Conservation (phyloP, 140 eudicot genomes). For the Cichorium intybus region DNA sequence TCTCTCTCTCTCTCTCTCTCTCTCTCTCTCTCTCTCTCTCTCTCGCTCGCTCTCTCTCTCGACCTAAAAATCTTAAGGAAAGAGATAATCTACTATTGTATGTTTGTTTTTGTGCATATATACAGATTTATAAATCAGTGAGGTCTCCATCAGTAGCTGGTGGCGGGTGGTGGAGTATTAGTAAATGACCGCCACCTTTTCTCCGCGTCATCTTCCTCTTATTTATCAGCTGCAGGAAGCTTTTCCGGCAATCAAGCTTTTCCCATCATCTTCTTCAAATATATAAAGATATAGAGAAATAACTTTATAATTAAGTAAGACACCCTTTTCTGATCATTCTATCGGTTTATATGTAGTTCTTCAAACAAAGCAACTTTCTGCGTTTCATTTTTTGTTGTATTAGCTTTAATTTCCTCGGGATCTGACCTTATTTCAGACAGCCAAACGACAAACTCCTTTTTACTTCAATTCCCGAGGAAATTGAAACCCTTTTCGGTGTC, state of each 20-base stretch:
- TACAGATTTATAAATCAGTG: slow-evolving; percentile 2
- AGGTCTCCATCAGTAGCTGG: slow-evolving; percentile 67
- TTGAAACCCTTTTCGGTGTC: slow-evolving; percentile 25
- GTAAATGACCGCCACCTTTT: slow-evolving; percentile 41
- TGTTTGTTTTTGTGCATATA: slow-evolving; percentile 9
- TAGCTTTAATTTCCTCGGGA: slow-evolving; percentile 43
- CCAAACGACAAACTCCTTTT: slow-evolving; percentile 33
- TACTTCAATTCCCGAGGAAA: slow-evolving; percentile 61
- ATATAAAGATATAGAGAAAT: slow-evolving; percentile 5
- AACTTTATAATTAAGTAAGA: slow-evolving; percentile 30
- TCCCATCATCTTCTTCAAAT: slow-evolving; percentile 5
- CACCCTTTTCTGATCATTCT: slow-evolving; percentile 5
- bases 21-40: slow-evolving; percentile 25
- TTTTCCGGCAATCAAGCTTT: slow-evolving; percentile 61
- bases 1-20: slow-evolving; percentile 13
- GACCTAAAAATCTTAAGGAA: slow-evolving; percentile 23
- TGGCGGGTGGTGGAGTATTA: slow-evolving; percentile 38
- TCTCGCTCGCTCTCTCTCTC: slow-evolving; percentile 7
- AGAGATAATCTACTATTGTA: background rate
- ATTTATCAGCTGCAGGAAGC: slow-evolving; percentile 30
- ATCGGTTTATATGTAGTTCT: background rate
- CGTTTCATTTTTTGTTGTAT: slow-evolving; percentile 16
- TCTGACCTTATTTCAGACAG: slow-evolving; percentile 40
- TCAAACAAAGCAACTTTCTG: slow-evolving; percentile 8
- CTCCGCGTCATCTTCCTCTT: slow-evolving; percentile 37